phyloP scores from a whole-genome alignment of 2,329 filamentous ascomycete genomes.

The Coniochaeta sp. region DNA sequence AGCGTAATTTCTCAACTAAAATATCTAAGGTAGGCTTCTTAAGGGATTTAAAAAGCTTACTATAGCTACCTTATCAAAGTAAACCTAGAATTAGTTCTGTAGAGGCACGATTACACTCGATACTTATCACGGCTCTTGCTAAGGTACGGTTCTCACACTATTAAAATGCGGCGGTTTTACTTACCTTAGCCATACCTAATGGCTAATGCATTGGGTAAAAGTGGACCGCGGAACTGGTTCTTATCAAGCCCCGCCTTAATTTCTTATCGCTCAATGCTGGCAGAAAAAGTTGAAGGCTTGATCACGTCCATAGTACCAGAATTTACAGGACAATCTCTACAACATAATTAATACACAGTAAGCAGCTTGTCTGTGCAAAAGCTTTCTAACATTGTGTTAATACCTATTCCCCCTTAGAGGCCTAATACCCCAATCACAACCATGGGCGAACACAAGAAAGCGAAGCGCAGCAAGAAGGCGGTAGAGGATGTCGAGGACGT shows the following conservation, averaged over 20 bases:
- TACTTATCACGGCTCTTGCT: too few species aligned
- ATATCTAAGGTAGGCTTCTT: too few species aligned
- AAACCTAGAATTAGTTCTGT: too few species aligned
- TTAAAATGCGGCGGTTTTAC: too few species aligned
- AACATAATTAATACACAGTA: neutral
- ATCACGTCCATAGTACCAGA: neutral
- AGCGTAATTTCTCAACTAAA: too few species aligned
- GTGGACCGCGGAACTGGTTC: too few species aligned
- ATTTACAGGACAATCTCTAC: neutral
- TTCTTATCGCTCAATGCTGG: neutral
- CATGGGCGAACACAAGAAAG: conserved; percentile 3
- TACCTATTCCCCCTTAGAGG: neutral
- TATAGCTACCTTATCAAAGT: too few species aligned
- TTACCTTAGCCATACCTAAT: too few species aligned
- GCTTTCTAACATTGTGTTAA: neutral
- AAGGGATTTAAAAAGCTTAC: too few species aligned
- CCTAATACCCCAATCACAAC: neutral
- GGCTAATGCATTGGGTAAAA: too few species aligned
- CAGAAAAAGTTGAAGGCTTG: neutral
- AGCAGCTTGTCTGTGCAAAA: neutral
- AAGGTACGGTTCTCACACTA: too few species aligned
- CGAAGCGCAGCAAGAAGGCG: neutral
- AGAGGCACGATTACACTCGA: too few species aligned
- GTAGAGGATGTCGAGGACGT: neutral
- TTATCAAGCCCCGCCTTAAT: neutral